phyloP scores from a whole-genome alignment of 78 protist genomes.

The Blattamonas nauphoetae region DNA sequence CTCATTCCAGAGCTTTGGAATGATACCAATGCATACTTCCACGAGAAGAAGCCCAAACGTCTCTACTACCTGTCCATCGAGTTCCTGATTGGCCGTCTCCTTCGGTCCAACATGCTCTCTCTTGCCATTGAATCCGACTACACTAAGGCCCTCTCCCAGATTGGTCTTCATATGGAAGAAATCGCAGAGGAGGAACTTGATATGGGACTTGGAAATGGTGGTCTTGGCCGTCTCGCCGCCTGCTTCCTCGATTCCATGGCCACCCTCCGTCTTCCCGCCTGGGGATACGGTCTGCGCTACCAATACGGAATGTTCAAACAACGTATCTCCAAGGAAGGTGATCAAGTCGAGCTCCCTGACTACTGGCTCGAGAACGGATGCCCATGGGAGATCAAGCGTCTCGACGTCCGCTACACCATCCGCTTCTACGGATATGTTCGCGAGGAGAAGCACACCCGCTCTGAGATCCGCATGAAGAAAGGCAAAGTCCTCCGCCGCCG shows the following conservation, averaged over 20 bases:
- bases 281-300: constrained; percentile 75
- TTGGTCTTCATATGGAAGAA: constrained; percentile 42
- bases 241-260: constrained; percentile 86
- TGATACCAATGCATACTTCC: constrained; percentile 39
- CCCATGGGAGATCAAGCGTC: constrained; percentile 79
- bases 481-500: neutral
- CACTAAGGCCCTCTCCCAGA: constrained; percentile 32
- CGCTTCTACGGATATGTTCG: constrained; percentile 47
- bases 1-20: constrained; percentile 25
- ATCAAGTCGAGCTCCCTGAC: constrained; percentile 44
- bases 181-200: constrained; percentile 76
- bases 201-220: constrained; percentile 94
- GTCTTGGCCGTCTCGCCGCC: constrained; percentile 89
- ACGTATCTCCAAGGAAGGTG: constrained; percentile 57
- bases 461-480: neutral
- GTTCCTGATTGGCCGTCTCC: constrained; percentile 77
- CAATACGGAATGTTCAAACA: constrained; percentile 86
- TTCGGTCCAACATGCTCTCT: constrained; percentile 13
- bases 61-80: constrained; percentile 81
- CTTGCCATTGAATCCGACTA: constrained; percentile 50
- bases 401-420: constrained; percentile 56
- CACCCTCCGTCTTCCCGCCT: constrained; percentile 71
- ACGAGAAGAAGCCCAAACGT: constrained; percentile 51
- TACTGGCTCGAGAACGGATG: constrained; percentile 57
- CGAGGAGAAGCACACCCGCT: neutral